Evolutionary conservation across 495 filamentous ascomycete species (phyloP).

Genomic region (Platismatia glauca): DNA sequence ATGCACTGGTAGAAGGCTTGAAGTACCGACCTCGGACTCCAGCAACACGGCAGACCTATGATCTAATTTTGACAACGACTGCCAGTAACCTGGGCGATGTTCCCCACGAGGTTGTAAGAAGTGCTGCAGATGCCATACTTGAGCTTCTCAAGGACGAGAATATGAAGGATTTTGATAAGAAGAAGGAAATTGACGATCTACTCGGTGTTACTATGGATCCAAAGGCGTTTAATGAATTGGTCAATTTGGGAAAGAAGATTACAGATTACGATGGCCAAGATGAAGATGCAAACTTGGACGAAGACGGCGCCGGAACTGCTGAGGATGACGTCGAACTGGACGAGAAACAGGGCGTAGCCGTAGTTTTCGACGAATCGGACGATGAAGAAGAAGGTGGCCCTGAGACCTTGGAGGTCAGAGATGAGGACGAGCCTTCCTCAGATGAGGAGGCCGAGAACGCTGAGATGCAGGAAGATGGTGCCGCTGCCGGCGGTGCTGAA

Average conservation of each 20-base stretch:
- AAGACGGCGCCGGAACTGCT: slow-evolving; percentile 22
- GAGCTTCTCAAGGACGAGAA: slow-evolving; percentile 91
- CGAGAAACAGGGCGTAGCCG: slow-evolving; percentile 90
- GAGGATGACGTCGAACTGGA: slow-evolving; percentile 69
- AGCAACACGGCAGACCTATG: slow-evolving; percentile 89
- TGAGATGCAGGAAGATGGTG: slow-evolving; percentile 45
- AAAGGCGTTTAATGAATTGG: slow-evolving; percentile 93
- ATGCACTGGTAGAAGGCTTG: slow-evolving; percentile 77
- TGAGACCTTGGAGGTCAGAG: slow-evolving; percentile 69
- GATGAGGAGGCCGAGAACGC: slow-evolving; percentile 52
- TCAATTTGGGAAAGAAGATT: slow-evolving; percentile 97
- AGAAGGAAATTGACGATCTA: slow-evolving; percentile 92
- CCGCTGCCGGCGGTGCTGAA: slow-evolving; percentile 41
- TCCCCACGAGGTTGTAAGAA: slow-evolving; percentile 80
- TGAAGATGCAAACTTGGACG: slow-evolving; percentile 80
- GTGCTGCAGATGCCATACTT: slow-evolving; percentile 88
- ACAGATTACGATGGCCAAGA: slow-evolving; percentile 97
- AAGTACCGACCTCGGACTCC: slow-evolving; percentile 84
- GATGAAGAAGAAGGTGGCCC: slow-evolving; percentile 78
- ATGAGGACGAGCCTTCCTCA: slow-evolving; percentile 62
- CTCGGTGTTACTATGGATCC: slow-evolving; percentile 70
- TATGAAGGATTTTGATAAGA: slow-evolving; percentile 96
- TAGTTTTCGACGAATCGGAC: slow-evolving; percentile 89
- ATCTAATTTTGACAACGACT: slow-evolving; percentile 86
- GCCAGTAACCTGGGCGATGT: slow-evolving; percentile 86